A percentile compares a stretch with the other conserved stretches of the same genome.
Conservation (phyloP, 208 protist genomes). For the Leishmania major region DNA sequence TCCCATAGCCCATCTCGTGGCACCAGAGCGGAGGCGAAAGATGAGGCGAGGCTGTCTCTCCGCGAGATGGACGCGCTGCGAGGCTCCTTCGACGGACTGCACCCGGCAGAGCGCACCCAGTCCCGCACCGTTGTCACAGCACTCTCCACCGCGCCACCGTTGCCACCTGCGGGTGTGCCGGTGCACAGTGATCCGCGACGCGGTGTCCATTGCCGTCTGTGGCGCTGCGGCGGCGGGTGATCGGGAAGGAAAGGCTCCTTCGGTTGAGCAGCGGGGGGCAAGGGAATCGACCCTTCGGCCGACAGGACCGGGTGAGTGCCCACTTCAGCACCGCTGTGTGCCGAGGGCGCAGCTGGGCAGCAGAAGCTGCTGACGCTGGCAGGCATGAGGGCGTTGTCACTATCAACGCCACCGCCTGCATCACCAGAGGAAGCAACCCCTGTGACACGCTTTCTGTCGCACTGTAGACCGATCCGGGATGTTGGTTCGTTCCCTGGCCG, state of each 20-base stretch:
- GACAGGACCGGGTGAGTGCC: background rate
- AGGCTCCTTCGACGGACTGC: slow-evolving; percentile 38
- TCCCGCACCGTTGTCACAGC: slow-evolving; percentile 34
- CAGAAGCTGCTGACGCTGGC: slow-evolving; percentile 15
- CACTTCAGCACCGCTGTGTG: background rate
- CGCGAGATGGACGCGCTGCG: slow-evolving; percentile 45
- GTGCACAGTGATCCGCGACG: slow-evolving; percentile 1
- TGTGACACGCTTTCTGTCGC: background rate
- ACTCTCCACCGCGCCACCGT: background rate
- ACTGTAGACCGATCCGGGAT: background rate
- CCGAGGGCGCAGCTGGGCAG: background rate
- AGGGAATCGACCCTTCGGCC: background rate
- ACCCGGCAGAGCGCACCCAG: slow-evolving; percentile 27
- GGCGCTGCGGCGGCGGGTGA: slow-evolving; percentile 10
- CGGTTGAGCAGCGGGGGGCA: background rate
- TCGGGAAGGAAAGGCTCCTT: background rate
- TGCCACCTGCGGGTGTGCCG: background rate
- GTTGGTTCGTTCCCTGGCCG: background rate
- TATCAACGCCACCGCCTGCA: background rate
- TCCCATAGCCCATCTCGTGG: slow-evolving; percentile 9
- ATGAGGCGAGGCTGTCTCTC: slow-evolving; percentile 39
- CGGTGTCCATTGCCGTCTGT: slow-evolving; percentile 27
- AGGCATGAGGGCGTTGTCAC: slow-evolving; percentile 1
- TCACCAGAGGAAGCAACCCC: background rate
- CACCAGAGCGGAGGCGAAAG: slow-evolving; percentile 28